A percentile compares a stretch with the other conserved stretches of the same genome.
phyloP scores from a whole-genome alignment of 2,329 filamentous ascomycete genomes.

The Escovopsis sp. region DNA sequence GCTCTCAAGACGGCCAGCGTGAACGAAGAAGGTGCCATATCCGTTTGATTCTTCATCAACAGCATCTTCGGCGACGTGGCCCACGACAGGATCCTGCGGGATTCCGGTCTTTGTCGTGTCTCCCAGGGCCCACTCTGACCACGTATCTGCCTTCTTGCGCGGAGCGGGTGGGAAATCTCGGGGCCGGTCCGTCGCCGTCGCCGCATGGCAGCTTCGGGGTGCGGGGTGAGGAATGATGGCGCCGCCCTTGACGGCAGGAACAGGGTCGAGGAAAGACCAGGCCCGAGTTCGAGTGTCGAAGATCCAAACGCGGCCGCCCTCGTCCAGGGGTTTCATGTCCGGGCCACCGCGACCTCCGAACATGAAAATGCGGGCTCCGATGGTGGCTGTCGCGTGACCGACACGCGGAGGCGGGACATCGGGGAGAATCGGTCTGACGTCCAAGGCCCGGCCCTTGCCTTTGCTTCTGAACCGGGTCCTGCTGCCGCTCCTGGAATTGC shows the following conservation, averaged over 20 bases:
- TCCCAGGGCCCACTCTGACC: slow-evolving; percentile 42
- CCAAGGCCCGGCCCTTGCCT: slow-evolving; percentile 22
- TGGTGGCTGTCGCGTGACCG: slow-evolving; percentile 55
- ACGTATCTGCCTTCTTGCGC: slow-evolving; percentile 26
- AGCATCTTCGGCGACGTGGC: slow-evolving; percentile 40
- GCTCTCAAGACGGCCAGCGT: slow-evolving; percentile 56
- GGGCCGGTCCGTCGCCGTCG: slow-evolving; percentile 42
- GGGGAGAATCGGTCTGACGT: slow-evolving; percentile 16
- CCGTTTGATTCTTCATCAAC: slow-evolving; percentile 47
- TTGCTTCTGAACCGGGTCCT: slow-evolving; percentile 15
- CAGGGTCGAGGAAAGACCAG: slow-evolving; percentile 54
- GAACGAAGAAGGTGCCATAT: slow-evolving; percentile 56
- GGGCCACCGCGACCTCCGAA: slow-evolving; percentile 65
- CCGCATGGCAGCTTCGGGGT: slow-evolving; percentile 57
- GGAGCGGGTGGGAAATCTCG: slow-evolving; percentile 28
- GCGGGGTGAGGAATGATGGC: slow-evolving; percentile 34
- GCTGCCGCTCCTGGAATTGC: slow-evolving; percentile 2
- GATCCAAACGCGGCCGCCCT: slow-evolving; percentile 60
- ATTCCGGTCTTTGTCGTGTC: slow-evolving; percentile 39
- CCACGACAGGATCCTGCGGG: slow-evolving; percentile 44
- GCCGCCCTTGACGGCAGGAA: slow-evolving; percentile 26
- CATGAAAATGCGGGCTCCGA: slow-evolving; percentile 59
- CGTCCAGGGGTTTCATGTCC: slow-evolving; percentile 57
- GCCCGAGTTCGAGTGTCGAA: slow-evolving; percentile 49
- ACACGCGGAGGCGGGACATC: slow-evolving; percentile 52